These are phyloP conservation scores for Plenodomus tracheiphilus DNA, from an alignment of 2,329 filamentous ascomycete genomes.

Conservation along the genomic window DNA sequence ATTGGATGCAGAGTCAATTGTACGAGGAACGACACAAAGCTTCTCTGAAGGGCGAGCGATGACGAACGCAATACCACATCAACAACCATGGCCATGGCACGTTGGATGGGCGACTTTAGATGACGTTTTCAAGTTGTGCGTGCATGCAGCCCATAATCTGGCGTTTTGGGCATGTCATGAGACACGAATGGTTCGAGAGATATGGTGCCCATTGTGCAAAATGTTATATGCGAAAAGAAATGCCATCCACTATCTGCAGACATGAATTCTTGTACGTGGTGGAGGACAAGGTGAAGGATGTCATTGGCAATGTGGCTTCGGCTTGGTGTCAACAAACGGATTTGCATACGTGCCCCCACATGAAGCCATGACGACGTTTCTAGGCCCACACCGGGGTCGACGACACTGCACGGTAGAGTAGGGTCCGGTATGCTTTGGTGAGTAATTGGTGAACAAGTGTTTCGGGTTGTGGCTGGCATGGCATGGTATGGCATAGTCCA, in stretches of 20 bases:
- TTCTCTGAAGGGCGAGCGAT: too few species aligned
- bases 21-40: conserved; percentile 3
- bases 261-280: not conserved
- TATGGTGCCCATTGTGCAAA: not conserved
- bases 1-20: conserved; percentile 2
- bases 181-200: not conserved
- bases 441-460: too few species aligned
- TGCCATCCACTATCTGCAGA: not conserved
- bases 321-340: too few species aligned
- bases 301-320: too few species aligned
- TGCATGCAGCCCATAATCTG: conserved; percentile 34
- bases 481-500: too few species aligned
- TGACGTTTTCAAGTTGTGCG: conserved; percentile 17
- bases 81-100: not conserved
- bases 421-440: too few species aligned
- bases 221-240: not conserved
- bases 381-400: conserved; percentile 1
- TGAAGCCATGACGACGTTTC: conserved; percentile 18
- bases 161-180: conserved; percentile 26
- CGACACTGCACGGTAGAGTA: conserved; percentile 1
- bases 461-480: too few species aligned
- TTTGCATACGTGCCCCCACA: conserved; percentile 4
- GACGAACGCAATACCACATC: too few species aligned
- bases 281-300: not conserved
- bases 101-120: conserved; percentile 2